Evolutionary conservation across 2,329 filamentous ascomycete genomes (phyloP).

Genomic region (Albophoma yamanashiensis): DNA sequence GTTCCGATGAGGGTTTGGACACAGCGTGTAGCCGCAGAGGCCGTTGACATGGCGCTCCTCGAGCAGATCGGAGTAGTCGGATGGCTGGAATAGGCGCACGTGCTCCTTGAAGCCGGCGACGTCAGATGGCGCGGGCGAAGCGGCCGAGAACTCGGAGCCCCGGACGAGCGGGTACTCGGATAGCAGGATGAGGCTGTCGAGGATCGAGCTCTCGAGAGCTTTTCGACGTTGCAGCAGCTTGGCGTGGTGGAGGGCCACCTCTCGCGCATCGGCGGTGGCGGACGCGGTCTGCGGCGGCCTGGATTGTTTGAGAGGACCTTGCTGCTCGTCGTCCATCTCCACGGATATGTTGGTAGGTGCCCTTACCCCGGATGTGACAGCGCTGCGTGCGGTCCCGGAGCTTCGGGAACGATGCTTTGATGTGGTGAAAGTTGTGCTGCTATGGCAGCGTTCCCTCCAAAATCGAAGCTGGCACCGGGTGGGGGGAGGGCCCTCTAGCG

Average conservation of each 20-base stretch:
- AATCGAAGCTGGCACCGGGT: background rate
- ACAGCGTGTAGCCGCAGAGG: constrained; percentile 77
- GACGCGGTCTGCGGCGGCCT: constrained; percentile 25
- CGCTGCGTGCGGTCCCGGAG: background rate
- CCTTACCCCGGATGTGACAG: background rate
- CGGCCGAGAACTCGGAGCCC: constrained; percentile 24
- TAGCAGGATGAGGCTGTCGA: constrained; percentile 61
- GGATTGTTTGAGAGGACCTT: constrained; percentile 46
- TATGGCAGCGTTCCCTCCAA: background rate
- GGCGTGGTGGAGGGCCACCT: constrained; percentile 73
- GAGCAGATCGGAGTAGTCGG: constrained; percentile 82
- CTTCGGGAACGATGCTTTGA: background rate
- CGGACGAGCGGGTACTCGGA: constrained; percentile 43
- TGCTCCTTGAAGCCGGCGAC: constrained; percentile 52
- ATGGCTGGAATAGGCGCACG: constrained; percentile 67
- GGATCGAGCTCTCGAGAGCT: constrained; percentile 62
- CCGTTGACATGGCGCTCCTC: constrained; percentile 78
- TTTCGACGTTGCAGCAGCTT: constrained; percentile 74
- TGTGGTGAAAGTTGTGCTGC: background rate
- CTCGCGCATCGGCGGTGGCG: constrained; percentile 30
- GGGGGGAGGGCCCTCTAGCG: background rate
- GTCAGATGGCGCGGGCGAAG: constrained; percentile 46
- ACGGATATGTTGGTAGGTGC: constrained; percentile 10
- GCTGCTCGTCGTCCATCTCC: constrained; percentile 24
- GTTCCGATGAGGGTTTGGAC: constrained; percentile 50